A percentile compares a stretch with the other conserved stretches of the same genome.
Evolutionary conservation across 805 yeast species (phyloP).

Genomic region (Sugiyamaella smithiae): DNA sequence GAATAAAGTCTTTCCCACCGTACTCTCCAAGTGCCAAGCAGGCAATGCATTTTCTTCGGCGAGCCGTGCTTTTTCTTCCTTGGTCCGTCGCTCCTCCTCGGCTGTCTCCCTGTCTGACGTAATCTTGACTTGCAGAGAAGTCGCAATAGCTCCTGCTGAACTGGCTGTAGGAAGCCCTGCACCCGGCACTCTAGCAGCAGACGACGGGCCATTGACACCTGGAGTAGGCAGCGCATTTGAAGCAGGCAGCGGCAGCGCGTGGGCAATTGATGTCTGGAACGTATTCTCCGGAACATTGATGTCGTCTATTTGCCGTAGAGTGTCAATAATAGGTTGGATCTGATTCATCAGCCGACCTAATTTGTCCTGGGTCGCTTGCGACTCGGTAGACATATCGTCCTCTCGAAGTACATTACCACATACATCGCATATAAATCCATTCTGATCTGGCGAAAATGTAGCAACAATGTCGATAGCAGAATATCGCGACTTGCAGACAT

Average conservation of each 20-base stretch:
- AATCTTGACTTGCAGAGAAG: slow-evolving; percentile 86
- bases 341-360: slow-evolving; percentile 84
- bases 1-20: slow-evolving; percentile 66
- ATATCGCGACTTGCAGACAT: slow-evolving; percentile 76
- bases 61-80: slow-evolving; percentile 63
- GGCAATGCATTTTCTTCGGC: slow-evolving; percentile 93
- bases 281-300: slow-evolving; percentile 80
- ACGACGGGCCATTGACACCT: slow-evolving; percentile 15
- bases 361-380: slow-evolving; percentile 73
- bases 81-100: slow-evolving; percentile 62
- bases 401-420: slow-evolving; percentile 78
- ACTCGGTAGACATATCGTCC: slow-evolving; percentile 84
- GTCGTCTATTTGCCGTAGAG: slow-evolving; percentile 79
- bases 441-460: slow-evolving; percentile 70
- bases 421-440: slow-evolving; percentile 78
- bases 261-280: slow-evolving; percentile 78
- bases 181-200: slow-evolving; percentile 29
- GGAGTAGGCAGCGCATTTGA: slow-evolving; percentile 12
- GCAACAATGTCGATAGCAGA: slow-evolving; percentile 87
- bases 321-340: slow-evolving; percentile 81
- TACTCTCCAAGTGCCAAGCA: slow-evolving; percentile 90
- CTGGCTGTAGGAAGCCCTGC: slow-evolving; percentile 32
- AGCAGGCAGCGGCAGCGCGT: slow-evolving; percentile 72
- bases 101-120: slow-evolving; percentile 82
- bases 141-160: slow-evolving; percentile 40